Evolutionary conservation across 768 basidiomycete species (phyloP).

Genomic region (Gymnopilus junonius): DNA sequence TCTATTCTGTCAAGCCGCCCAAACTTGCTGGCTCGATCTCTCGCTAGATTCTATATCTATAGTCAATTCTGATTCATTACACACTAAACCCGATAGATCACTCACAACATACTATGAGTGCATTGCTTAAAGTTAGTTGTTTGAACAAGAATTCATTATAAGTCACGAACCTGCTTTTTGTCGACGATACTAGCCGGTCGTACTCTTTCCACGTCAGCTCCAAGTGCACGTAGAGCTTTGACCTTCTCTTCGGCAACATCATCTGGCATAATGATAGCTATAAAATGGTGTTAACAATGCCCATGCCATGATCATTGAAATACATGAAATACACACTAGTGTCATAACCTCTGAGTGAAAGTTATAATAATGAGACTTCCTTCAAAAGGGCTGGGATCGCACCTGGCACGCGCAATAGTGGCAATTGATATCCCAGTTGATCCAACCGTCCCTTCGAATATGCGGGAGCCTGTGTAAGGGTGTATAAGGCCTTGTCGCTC

Average conservation of each 20-base stretch:
- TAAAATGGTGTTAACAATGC: slow-evolving; percentile 5
- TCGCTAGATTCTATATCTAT: slow-evolving; percentile 77
- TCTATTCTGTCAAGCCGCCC: slow-evolving; percentile 46
- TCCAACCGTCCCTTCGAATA: slow-evolving; percentile 97
- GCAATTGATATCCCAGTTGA: slow-evolving; percentile 97
- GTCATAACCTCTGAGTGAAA: slow-evolving; percentile 77
- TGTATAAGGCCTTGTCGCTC: slow-evolving; percentile 81
- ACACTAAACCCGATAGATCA: slow-evolving; percentile 12
- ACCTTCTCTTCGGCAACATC: slow-evolving; percentile 93
- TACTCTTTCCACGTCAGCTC: slow-evolving; percentile 88
- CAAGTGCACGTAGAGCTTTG: slow-evolving; percentile 78
- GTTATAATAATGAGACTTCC: background rate
- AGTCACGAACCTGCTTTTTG: slow-evolving; percentile 77
- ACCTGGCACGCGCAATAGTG: slow-evolving; percentile 89
- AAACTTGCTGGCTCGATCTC: slow-evolving; percentile 77
- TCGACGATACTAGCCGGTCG: slow-evolving; percentile 97
- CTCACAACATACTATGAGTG: slow-evolving; percentile 65
- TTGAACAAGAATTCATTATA: slow-evolving; percentile 4
- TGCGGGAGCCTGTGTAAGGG: slow-evolving; percentile 87
- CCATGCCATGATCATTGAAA: background rate
- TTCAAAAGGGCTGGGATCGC: slow-evolving; percentile 20
- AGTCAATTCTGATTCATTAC: background rate
- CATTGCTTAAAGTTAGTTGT: background rate
- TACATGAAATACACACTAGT: slow-evolving; percentile 76
- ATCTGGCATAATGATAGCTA: slow-evolving; percentile 90